Percentiles rank a stretch among this genome's conserved stretches.
Conservation (phyloP, 768 basidiomycete species). For the Bullera alba region DNA sequence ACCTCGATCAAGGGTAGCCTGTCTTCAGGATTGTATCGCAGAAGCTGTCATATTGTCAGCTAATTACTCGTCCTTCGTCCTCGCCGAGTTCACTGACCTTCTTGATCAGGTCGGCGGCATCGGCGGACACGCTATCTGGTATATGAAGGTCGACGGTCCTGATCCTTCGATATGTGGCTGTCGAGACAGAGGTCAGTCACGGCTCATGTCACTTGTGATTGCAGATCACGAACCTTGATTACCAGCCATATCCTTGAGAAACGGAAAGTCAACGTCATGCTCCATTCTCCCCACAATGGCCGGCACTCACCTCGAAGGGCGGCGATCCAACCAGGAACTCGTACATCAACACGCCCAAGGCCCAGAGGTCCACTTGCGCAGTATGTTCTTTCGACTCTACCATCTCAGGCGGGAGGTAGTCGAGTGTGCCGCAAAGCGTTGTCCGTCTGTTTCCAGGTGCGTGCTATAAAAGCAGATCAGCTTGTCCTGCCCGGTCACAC, state of each 20-base stretch:
- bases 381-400: constrained; percentile 84
- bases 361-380: constrained; percentile 92
- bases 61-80: too few relatives aligned
- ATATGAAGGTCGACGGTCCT: constrained; percentile 57
- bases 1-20: constrained; percentile 70
- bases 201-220: too few relatives aligned
- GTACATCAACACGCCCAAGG: constrained; percentile 89
- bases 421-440: constrained; percentile 91
- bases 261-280: too few relatives aligned
- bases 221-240: too few relatives aligned
- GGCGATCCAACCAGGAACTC: constrained; percentile 83
- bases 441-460: constrained; percentile 77
- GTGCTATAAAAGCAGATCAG: constrained; percentile 49
- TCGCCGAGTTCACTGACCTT: constrained; percentile 52
- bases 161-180: constrained; percentile 86
- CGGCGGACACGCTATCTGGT: constrained; percentile 56
- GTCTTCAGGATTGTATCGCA: constrained; percentile 66
- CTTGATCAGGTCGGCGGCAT: constrained; percentile 62
- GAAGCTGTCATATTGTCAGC: constrained; percentile 53
- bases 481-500: not conserved
- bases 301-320: constrained; percentile 61
- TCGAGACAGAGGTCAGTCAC: not conserved
- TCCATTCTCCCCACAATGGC: not conserved
- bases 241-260: not conserved
- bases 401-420: constrained; percentile 98